These are phyloP conservation scores for Fusarium sp. DNA, from an alignment of 2,329 filamentous ascomycete genomes.

Conservation along the genomic window DNA sequence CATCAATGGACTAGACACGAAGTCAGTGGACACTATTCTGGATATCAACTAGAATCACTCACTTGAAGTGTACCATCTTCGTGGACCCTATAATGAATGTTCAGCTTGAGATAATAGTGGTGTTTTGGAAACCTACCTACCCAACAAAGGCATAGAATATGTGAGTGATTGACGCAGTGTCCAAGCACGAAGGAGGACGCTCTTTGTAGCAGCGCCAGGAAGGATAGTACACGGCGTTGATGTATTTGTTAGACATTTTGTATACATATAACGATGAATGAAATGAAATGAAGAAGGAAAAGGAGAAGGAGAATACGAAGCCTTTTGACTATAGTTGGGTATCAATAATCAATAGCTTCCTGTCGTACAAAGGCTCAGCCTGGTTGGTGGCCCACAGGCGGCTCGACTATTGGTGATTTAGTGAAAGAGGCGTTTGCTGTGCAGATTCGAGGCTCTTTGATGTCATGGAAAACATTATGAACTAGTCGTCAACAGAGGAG, in stretches of 20 bases:
- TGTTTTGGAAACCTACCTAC: constrained; percentile 48
- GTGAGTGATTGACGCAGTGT: constrained; percentile 70
- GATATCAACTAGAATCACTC: constrained; percentile 2
- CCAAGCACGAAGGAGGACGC: constrained; percentile 70
- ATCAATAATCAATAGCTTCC: constrained; percentile 26
- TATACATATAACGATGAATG: background rate
- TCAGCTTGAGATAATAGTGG: constrained; percentile 7
- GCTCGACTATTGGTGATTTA: background rate
- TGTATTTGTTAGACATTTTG: constrained; percentile 39
- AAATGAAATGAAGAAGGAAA: background rate
- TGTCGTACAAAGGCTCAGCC: constrained; percentile 22
- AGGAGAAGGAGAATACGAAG: background rate
- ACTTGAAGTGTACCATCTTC: constrained; percentile 59
- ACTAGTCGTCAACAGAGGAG: background rate
- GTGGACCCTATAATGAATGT: constrained; percentile 51
- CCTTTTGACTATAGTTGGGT: background rate
- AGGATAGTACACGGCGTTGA: constrained; percentile 70
- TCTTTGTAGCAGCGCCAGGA: constrained; percentile 74
- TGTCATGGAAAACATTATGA: background rate
- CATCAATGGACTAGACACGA: constrained; percentile 62
- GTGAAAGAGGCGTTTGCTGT: background rate
- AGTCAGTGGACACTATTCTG: constrained; percentile 2
- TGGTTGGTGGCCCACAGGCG: constrained; percentile 4
- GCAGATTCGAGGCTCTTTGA: background rate
- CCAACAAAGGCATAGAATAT: constrained; percentile 75